Evolutionary conservation across 164 flowering plant species (phyloP).

Genomic region (Vitis labrusca): DNA sequence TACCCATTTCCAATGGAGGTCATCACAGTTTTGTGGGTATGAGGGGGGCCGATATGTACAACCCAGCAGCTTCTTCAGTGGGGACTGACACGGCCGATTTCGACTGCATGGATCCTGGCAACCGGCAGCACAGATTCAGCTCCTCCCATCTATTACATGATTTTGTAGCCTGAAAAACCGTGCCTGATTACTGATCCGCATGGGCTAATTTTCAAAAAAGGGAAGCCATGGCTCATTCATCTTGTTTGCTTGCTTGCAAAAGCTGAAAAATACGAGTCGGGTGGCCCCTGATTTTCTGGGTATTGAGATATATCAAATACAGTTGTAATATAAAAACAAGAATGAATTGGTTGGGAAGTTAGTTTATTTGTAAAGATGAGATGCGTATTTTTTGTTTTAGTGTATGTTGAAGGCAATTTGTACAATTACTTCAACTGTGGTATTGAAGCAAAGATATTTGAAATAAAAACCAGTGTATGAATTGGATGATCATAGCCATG

Average conservation of each 20-base stretch:
- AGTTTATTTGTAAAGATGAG: conserved; percentile 59
- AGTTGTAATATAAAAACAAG: conserved; percentile 39
- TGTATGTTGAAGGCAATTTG: conserved; percentile 31
- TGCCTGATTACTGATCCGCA: conserved; percentile 7
- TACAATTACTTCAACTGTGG: conserved; percentile 28
- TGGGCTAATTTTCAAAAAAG: conserved; percentile 1
- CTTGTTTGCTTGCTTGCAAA: conserved; percentile 10
- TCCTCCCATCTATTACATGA: conserved; percentile 76
- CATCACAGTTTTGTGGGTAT: conserved; percentile 46
- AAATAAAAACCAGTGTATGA: conserved; percentile 5
- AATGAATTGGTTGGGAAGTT: conserved; percentile 38
- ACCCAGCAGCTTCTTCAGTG: conserved; percentile 38
- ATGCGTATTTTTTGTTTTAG: conserved; percentile 34
- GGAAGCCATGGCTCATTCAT: neutral
- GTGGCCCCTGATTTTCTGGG: conserved; percentile 5
- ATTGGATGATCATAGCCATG: neutral
- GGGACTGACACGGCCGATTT: conserved; percentile 50
- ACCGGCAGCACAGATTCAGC: conserved; percentile 51
- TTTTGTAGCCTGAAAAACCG: conserved; percentile 58
- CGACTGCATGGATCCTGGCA: conserved; percentile 58
- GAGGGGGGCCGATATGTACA: conserved; percentile 58
- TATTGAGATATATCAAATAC: conserved; percentile 19
- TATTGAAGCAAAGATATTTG: conserved; percentile 15
- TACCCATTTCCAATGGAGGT: conserved; percentile 39
- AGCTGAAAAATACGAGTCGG: conserved; percentile 6